A percentile compares a stretch with the other conserved stretches of the same genome.
phyloP scores from a whole-genome alignment of 768 basidiomycete species.

The Collybia sp. region DNA sequence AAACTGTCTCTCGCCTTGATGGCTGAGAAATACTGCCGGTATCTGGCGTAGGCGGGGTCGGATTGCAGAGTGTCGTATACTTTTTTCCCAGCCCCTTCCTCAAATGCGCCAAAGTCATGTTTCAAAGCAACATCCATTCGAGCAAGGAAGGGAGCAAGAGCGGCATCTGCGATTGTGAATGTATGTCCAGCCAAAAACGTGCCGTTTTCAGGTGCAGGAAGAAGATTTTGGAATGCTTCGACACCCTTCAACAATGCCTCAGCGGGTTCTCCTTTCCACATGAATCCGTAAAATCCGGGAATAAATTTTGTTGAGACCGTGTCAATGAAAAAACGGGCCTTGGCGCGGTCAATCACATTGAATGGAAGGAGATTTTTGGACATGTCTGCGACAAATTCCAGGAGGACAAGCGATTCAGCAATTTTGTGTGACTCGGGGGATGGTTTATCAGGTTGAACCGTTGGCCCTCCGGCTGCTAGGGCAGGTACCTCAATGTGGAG shows the following conservation, averaged over 20 bases:
- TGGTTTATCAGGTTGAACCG: conserved; percentile 47
- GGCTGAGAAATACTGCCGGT: conserved; percentile 42
- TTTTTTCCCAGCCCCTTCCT: conserved; percentile 41
- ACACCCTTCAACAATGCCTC: conserved; percentile 37
- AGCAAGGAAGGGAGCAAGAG: conserved; percentile 57
- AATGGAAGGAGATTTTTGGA: conserved; percentile 48
- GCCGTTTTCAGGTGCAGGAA: conserved; percentile 36
- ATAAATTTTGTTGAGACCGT: conserved; percentile 40
- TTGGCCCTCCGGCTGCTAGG: conserved; percentile 57
- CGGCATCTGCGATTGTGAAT: conserved; percentile 62
- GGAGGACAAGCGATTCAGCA: conserved; percentile 59
- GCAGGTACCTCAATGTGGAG: conserved; percentile 42
- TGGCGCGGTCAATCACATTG: conserved; percentile 53
- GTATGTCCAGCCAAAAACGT: conserved; percentile 34
- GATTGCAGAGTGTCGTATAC: conserved; percentile 34
- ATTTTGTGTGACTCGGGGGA: conserved; percentile 58
- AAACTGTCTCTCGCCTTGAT: conserved; percentile 49
- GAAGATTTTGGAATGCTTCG: conserved; percentile 42
- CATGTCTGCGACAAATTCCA: conserved; percentile 65
- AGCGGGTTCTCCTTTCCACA: conserved; percentile 33
- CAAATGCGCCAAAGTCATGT: conserved; percentile 50
- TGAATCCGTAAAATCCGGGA: conserved; percentile 30
- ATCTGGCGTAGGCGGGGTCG: conserved; percentile 44
- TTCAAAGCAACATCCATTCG: conserved; percentile 37
- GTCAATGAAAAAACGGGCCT: conserved; percentile 62